phyloP scores from a whole-genome alignment of 495 filamentous ascomycete genomes.

The Tuber melanosporum region DNA sequence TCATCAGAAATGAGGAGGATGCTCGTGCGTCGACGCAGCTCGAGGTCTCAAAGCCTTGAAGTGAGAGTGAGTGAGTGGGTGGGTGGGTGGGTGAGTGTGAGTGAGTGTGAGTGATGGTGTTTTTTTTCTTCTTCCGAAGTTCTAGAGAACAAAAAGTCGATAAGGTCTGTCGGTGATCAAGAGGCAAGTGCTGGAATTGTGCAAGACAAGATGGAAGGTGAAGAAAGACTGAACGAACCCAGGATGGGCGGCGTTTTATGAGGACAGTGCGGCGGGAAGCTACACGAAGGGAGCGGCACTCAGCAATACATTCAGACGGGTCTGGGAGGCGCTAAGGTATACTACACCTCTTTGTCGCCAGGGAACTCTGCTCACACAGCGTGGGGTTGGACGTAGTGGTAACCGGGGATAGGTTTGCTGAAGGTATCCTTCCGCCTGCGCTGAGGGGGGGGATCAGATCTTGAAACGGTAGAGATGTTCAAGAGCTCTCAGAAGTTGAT shows the following conservation, averaged over 20 bases:
- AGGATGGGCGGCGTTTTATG: conserved; percentile 32
- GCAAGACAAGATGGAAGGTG: conserved; percentile 17
- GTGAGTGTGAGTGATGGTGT: background rate
- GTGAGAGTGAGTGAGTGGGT: background rate
- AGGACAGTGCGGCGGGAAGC: conserved; percentile 26
- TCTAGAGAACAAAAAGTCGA: background rate
- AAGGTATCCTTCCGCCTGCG: conserved; percentile 5
- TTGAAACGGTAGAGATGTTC: background rate
- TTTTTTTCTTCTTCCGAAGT: background rate
- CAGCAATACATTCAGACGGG: conserved; percentile 24
- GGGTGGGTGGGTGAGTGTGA: background rate
- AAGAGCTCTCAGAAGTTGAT: background rate
- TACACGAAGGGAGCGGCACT: conserved; percentile 24
- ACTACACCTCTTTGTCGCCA: conserved; percentile 35
- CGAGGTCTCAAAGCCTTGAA: background rate
- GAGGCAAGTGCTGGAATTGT: conserved; percentile 14
- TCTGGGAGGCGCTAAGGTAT: conserved; percentile 26
- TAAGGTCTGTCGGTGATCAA: background rate
- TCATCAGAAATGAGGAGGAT: conserved; percentile 19
- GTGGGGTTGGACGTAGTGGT: conserved; percentile 11
- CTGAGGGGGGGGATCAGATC: background rate
- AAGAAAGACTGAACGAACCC: conserved; percentile 21
- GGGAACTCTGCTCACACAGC: conserved; percentile 26
- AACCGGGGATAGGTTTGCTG: conserved; percentile 22
- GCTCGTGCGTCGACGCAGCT: background rate